phyloP scores from a whole-genome alignment of 495 filamentous ascomycete species.

The Talaromyces trachyspermus region DNA sequence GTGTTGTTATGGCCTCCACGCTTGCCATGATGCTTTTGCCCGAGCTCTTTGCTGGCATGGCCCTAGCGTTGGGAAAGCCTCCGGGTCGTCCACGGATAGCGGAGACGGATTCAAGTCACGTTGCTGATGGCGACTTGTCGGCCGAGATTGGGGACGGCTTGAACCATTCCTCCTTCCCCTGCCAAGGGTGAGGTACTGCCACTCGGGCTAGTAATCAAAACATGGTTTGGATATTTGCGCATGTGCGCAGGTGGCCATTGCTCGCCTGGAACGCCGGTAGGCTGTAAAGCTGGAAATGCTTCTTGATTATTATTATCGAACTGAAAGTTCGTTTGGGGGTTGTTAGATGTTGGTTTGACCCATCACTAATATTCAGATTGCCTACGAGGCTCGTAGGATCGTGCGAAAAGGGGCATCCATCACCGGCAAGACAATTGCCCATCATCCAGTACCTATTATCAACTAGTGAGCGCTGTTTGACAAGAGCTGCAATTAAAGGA shows the following conservation, averaged over 20 bases:
- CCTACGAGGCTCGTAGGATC: constrained; percentile 79
- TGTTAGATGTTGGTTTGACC: constrained; percentile 26
- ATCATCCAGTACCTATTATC: constrained; percentile 80
- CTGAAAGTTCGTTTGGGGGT: constrained; percentile 59
- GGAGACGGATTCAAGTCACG: constrained; percentile 58
- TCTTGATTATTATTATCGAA: constrained; percentile 62
- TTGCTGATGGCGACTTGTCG: constrained; percentile 76
- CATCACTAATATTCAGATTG: constrained; percentile 56
- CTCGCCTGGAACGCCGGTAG: constrained; percentile 32
- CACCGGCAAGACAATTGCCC: constrained; percentile 91
- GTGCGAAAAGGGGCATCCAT: constrained; percentile 95
- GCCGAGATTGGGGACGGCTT: constrained; percentile 67
- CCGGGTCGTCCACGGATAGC: constrained; percentile 82
- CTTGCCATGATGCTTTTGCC: constrained; percentile 89
- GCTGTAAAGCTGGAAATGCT: constrained; percentile 77
- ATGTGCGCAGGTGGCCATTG: constrained; percentile 43
- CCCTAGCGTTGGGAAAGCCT: constrained; percentile 91
- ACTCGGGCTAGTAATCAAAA: constrained; percentile 3
- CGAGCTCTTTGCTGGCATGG: constrained; percentile 61
- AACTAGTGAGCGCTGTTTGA: constrained; percentile 2
- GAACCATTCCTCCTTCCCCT: constrained; percentile 2
- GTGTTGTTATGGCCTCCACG: constrained; percentile 68
- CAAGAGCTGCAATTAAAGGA: background rate
- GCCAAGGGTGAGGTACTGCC: constrained; percentile 1
- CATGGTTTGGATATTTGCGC: constrained; percentile 40